Conservation (phyloP, 331 rosid species). For the Pyrus hybrid region DNA sequence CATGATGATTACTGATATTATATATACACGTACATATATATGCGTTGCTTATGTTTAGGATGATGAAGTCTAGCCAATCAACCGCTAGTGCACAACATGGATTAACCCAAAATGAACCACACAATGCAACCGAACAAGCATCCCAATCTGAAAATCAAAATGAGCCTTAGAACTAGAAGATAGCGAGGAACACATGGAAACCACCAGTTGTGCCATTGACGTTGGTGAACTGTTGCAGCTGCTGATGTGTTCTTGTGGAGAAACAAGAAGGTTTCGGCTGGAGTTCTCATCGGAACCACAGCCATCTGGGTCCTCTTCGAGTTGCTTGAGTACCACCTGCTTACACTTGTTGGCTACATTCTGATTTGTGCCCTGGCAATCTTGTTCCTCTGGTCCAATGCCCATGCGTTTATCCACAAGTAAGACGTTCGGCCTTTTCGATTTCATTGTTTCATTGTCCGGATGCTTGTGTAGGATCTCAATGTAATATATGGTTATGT, state of each 20-base stretch:
- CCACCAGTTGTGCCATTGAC: too few species aligned
- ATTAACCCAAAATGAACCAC: too few species aligned
- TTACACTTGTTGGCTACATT: constrained; percentile 65
- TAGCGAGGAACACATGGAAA: too few species aligned
- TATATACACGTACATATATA: too few species aligned
- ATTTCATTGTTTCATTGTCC: not conserved
- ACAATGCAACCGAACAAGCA: too few species aligned
- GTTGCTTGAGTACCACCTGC: constrained; percentile 74
- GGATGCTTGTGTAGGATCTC: not conserved
- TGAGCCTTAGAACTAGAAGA: too few species aligned
- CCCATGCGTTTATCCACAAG: constrained; percentile 74
- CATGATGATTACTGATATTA: too few species aligned
- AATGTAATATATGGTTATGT: not conserved
- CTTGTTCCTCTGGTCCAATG: constrained; percentile 93
- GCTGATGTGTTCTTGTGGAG: constrained; percentile 90
- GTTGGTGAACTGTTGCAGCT: too few species aligned
- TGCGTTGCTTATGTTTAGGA: too few species aligned
- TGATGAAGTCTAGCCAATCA: too few species aligned
- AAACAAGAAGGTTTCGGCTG: constrained; percentile 75
- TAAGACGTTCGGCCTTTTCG: constrained; percentile 18
- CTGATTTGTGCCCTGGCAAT: constrained; percentile 48
- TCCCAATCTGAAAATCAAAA: too few species aligned
- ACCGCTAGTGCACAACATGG: too few species aligned
- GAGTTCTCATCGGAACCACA: constrained; percentile 70
- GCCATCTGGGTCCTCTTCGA: constrained; percentile 72